Conservation (phyloP, 176 grass and related monocot species). For the Rhynchospora pubera region DNA sequence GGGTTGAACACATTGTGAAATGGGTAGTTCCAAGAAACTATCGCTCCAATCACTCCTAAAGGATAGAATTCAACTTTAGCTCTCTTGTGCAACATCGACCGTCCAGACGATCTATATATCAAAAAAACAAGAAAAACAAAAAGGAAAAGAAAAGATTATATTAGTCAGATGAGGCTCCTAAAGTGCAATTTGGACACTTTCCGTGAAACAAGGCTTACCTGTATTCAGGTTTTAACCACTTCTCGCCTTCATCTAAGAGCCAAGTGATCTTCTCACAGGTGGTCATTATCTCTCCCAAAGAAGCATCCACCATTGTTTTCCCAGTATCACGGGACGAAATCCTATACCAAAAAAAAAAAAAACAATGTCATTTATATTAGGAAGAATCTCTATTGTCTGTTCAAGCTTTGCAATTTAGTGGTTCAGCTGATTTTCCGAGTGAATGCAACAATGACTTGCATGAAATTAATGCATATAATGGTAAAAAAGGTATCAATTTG, state of each 20-base stretch:
- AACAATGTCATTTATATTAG: background rate
- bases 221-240: conserved; percentile 99
- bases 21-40: conserved; percentile 99
- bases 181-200: background rate
- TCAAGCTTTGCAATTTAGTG: background rate
- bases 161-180: background rate
- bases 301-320: conserved; percentile 98
- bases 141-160: background rate
- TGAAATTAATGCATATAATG: background rate
- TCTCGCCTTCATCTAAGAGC: conserved; percentile 98
- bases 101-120: conserved; percentile 50
- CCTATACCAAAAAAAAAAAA: conserved; percentile 38
- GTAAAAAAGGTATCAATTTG: background rate
- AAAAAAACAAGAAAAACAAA: conserved; percentile 1
- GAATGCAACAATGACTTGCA: background rate
- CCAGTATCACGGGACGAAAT: conserved; percentile 91
- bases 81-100: conserved; percentile 90
- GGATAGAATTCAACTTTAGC: conserved; percentile 96
- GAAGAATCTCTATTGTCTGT: background rate
- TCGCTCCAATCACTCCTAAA: conserved; percentile 90
- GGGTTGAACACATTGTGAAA: conserved; percentile 97
- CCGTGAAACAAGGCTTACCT: conserved; percentile 37
- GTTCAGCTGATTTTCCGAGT: background rate
- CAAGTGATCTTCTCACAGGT: conserved; percentile 99
- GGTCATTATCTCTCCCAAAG: conserved; percentile 97